phyloP scores from a whole-genome alignment of 345 rosid species.

The Anastatica hierochuntica region DNA sequence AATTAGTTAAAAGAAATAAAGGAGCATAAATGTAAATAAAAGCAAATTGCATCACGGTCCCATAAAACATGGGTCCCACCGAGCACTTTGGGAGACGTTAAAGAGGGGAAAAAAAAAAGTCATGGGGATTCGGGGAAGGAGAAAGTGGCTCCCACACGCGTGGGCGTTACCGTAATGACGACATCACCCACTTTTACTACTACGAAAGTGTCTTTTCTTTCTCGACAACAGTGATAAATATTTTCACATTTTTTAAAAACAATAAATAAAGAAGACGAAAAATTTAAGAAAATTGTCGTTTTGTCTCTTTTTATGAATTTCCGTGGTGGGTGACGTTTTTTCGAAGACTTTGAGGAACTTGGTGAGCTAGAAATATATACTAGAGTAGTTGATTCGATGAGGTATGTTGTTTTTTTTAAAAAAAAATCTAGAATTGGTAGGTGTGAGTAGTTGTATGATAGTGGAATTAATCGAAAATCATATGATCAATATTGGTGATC shows the following conservation, averaged over 20 bases:
- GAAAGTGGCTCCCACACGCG: constrained; percentile 12
- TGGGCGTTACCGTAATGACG: constrained; percentile 19
- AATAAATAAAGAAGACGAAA: neutral
- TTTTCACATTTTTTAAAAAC: too few relatives aligned
- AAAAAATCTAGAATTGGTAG: too few relatives aligned
- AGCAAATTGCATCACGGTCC: neutral
- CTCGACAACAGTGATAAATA: too few relatives aligned
- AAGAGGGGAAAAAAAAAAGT: constrained; percentile 15
- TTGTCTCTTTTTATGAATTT: constrained; percentile 15
- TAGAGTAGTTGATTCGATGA: too few relatives aligned
- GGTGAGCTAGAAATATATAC: constrained; percentile 7
- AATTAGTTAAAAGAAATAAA: too few relatives aligned
- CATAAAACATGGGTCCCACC: constrained; percentile 19
- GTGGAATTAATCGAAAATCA: too few relatives aligned
- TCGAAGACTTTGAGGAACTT: constrained; percentile 18
- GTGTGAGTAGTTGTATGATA: too few relatives aligned
- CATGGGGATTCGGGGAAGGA: constrained; percentile 17
- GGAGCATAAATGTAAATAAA: too few relatives aligned
- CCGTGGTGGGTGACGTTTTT: constrained; percentile 18
- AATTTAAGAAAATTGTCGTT: constrained; percentile 1
- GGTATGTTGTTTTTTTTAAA: too few relatives aligned
- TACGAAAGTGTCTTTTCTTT: neutral
- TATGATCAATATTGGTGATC: too few relatives aligned
- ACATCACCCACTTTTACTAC: neutral
- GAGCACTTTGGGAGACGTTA: constrained; percentile 17